Percentiles rank a stretch among this genome's conserved stretches.
phyloP scores from a whole-genome alignment of 371 early-diverging fungal genomes.

The Entomophthora muscae region DNA sequence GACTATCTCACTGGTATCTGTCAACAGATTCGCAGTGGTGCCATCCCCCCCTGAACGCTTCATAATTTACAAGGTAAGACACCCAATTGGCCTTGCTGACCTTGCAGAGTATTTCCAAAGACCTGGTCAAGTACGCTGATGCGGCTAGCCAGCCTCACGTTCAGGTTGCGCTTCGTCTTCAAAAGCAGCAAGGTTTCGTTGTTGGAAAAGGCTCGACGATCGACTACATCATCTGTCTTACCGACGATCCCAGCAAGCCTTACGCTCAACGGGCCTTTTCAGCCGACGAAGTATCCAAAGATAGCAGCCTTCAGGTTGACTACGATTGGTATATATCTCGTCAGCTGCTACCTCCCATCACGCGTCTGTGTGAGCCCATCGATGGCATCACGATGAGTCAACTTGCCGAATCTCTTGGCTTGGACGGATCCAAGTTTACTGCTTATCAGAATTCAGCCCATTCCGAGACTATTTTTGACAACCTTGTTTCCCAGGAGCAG shows the following conservation, averaged over 20 bases:
- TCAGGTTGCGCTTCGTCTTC: conserved; percentile 80
- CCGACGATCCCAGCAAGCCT: conserved; percentile 22
- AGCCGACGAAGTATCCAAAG: conserved; percentile 65
- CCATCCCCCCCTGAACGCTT: conserved; percentile 68
- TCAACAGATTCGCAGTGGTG: conserved; percentile 50
- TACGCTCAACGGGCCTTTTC: conserved; percentile 72
- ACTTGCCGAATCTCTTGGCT: conserved; percentile 74
- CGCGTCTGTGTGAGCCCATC: conserved; percentile 74
- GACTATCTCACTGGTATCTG: conserved; percentile 46
- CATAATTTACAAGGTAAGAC: conserved; percentile 74
- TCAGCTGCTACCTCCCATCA: conserved; percentile 94
- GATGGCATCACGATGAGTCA: conserved; percentile 65
- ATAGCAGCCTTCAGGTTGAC: conserved; percentile 39
- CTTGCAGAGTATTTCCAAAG: conserved; percentile 52
- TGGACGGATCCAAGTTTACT: conserved; percentile 4
- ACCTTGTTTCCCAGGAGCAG: not conserved
- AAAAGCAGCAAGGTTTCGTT: conserved; percentile 38
- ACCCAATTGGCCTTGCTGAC: not conserved
- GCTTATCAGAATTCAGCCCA: not conserved
- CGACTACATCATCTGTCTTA: conserved; percentile 87
- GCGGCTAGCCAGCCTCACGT: conserved; percentile 90
- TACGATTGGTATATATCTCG: conserved; percentile 92
- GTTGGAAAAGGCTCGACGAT: conserved; percentile 85
- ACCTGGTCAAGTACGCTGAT: conserved; percentile 85
- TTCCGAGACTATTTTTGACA: not conserved